A percentile compares a stretch with the other conserved stretches of the same genome.
phyloP scores from a whole-genome alignment of 2,329 filamentous ascomycete genomes.

The Epichloe bromicola region DNA sequence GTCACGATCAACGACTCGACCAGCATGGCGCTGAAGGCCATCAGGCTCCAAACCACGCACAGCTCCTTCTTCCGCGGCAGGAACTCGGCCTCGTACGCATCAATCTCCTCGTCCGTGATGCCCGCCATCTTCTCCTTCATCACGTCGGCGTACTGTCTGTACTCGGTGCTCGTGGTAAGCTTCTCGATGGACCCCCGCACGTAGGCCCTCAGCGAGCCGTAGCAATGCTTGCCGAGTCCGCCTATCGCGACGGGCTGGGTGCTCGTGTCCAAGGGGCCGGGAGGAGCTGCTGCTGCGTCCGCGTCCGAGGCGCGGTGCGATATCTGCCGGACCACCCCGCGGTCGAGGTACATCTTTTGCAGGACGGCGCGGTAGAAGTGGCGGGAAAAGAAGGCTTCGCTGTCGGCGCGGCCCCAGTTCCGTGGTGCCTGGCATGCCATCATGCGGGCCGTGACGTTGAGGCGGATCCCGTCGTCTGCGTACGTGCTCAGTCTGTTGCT shows the following conservation, averaged over 20 bases:
- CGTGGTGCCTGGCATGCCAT: slow-evolving; percentile 93
- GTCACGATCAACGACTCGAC: slow-evolving; percentile 83
- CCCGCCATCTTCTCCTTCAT: slow-evolving; percentile 52
- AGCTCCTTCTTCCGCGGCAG: slow-evolving; percentile 61
- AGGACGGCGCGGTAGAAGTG: slow-evolving; percentile 88
- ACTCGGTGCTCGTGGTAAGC: slow-evolving; percentile 44
- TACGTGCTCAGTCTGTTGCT: slow-evolving; percentile 54
- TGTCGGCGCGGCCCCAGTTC: slow-evolving; percentile 79
- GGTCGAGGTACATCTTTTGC: slow-evolving; percentile 85
- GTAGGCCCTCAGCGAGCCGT: slow-evolving; percentile 61
- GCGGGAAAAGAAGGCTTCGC: slow-evolving; percentile 76
- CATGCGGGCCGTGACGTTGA: slow-evolving; percentile 95
- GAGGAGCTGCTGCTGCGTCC: slow-evolving; percentile 4
- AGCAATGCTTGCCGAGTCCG: slow-evolving; percentile 67
- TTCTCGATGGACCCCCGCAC: slow-evolving; percentile 71
- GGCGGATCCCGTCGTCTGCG: slow-evolving; percentile 50
- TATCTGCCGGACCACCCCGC: slow-evolving; percentile 56
- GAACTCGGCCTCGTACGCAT: slow-evolving; percentile 54
- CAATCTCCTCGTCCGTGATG: slow-evolving; percentile 65
- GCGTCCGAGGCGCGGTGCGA: slow-evolving; percentile 20
- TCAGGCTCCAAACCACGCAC: slow-evolving; percentile 80
- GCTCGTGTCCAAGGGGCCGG: slow-evolving; percentile 38
- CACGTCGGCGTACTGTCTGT: slow-evolving; percentile 44
- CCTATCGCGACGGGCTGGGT: slow-evolving; percentile 80
- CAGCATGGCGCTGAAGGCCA: slow-evolving; percentile 87